Conservation (phyloP, 23 red algal genomes). For the Gracilaria caudata region DNA sequence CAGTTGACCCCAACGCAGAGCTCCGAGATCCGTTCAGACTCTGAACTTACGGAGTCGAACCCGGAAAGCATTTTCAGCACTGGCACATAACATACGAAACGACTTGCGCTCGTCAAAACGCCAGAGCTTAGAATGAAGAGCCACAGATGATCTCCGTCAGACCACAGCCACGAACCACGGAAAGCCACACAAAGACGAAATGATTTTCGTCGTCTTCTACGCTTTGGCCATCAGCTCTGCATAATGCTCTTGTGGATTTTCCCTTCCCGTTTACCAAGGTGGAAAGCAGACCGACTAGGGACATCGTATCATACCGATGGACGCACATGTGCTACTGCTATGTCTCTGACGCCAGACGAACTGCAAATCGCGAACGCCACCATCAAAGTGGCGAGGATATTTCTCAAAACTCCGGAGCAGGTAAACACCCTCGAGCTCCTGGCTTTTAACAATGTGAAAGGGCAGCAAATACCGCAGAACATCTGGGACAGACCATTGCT, state of each 20-base stretch:
- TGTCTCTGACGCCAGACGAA: background rate
- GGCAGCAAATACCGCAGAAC: slow-evolving; percentile 18
- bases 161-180: no score
- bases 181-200: no score
- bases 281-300: background rate
- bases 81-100: no score
- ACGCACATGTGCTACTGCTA: background rate
- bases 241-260: background rate
- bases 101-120: no score
- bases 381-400: background rate
- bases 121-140: no score
- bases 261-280: background rate
- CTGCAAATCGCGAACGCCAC: background rate
- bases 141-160: no score
- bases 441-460: slow-evolving; percentile 46
- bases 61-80: no score
- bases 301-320: background rate
- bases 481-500: slow-evolving; percentile 33
- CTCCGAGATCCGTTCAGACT: no score
- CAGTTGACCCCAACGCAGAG: no score
- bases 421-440: slow-evolving; percentile 15
- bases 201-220: background rate
- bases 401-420: background rate
- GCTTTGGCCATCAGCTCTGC: background rate
- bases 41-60: no score